phyloP scores from a whole-genome alignment of 1,284 basidiomycete genomes.

The Ceratobasidium sp. region DNA sequence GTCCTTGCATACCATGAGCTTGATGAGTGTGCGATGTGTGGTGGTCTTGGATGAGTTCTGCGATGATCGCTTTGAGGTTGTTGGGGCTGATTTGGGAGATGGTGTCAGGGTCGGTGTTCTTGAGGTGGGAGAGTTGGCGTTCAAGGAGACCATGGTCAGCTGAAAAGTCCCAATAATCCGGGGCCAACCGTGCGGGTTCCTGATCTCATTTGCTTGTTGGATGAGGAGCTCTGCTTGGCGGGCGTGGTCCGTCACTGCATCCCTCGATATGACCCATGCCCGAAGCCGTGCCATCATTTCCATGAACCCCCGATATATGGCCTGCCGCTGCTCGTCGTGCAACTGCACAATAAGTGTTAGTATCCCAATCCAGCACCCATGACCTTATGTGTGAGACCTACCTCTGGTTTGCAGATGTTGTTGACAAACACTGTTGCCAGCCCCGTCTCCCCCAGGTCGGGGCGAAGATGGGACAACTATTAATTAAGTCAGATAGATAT shows the following conservation, averaged over 20 bases:
- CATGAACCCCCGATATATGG: not conserved
- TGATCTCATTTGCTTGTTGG: not conserved
- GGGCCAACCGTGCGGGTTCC: not conserved
- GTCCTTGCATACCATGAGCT: too few relatives aligned
- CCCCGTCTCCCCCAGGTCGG: not conserved
- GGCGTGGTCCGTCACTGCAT: not conserved
- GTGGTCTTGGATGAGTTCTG: not conserved
- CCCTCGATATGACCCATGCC: not conserved
- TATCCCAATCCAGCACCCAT: not conserved
- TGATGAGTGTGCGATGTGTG: too few relatives aligned
- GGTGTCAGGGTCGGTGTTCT: not conserved
- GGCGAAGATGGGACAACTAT: not conserved
- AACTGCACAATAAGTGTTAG: not conserved
- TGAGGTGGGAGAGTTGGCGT: not conserved
- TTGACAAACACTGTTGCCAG: not conserved
- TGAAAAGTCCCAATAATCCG: not conserved
- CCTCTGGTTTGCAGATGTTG: not conserved
- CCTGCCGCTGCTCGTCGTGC: not conserved
- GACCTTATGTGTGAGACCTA: not conserved
- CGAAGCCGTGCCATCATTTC: not conserved
- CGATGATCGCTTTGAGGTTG: not conserved
- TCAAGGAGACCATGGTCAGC: not conserved
- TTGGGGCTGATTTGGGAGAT: not conserved
- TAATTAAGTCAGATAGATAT: not conserved
- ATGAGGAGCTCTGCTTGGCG: not conserved